Conservation (phyloP, 2,329 filamentous ascomycete species). For the Fusarium poae region DNA sequence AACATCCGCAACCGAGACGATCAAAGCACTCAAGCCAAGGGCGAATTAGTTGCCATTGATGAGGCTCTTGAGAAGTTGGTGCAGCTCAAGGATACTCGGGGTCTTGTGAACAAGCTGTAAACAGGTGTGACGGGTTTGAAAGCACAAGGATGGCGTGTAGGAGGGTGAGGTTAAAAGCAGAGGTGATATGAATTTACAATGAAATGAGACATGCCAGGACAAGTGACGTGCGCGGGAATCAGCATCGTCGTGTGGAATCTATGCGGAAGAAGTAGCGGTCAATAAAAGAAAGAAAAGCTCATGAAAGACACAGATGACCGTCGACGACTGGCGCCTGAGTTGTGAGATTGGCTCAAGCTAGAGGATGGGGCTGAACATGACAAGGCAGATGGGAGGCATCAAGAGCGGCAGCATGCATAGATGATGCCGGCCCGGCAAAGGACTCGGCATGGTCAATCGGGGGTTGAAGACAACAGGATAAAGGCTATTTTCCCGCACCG, state of each 20-base stretch:
- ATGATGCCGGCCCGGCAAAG: slow-evolving; percentile 10
- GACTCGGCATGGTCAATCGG: slow-evolving; percentile 1
- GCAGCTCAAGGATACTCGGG: slow-evolving; percentile 64
- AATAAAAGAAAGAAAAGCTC: slow-evolving; percentile 33
- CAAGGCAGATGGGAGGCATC: slow-evolving; percentile 1
- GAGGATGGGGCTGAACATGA: slow-evolving; percentile 22
- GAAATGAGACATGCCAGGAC: slow-evolving; percentile 40
- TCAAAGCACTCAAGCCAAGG: slow-evolving; percentile 71
- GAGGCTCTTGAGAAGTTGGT: slow-evolving; percentile 69
- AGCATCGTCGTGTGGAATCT: slow-evolving; percentile 24
- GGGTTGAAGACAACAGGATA: neutral
- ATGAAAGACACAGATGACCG: slow-evolving; percentile 2
- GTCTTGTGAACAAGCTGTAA: slow-evolving; percentile 55
- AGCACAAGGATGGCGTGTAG: slow-evolving; percentile 19
- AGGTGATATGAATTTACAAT: slow-evolving; percentile 33
- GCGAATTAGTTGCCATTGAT: slow-evolving; percentile 68
- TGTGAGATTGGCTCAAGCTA: slow-evolving; percentile 15
- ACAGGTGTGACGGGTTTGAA: slow-evolving; percentile 17
- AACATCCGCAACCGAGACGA: slow-evolving; percentile 75
- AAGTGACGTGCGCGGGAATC: slow-evolving; percentile 27
- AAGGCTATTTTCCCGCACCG: slow-evolving; percentile 14
- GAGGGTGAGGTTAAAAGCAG: slow-evolving; percentile 40
- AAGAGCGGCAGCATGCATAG: slow-evolving; percentile 10
- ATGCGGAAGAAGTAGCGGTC: slow-evolving; percentile 32
- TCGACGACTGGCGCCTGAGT: slow-evolving; percentile 7